A percentile compares a stretch with the other conserved stretches of the same genome.
Conservation (phyloP, 164 flowering plant genomes). For the Cinnamomum micranthum region DNA sequence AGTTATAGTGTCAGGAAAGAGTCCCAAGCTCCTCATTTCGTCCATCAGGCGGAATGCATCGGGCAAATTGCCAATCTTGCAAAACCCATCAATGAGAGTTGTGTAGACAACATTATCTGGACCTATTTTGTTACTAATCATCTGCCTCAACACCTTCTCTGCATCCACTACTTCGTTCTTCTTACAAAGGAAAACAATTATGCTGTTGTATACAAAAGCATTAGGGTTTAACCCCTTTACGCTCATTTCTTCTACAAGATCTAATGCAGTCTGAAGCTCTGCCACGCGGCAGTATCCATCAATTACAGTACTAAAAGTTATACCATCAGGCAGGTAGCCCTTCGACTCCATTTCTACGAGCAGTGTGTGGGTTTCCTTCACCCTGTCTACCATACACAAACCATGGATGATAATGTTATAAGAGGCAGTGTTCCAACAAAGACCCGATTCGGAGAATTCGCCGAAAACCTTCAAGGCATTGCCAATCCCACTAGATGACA, state of each 20-base stretch:
- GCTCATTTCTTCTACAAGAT: constrained; percentile 39
- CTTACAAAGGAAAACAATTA: constrained; percentile 37
- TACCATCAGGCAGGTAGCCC: constrained; percentile 23
- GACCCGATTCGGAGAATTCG: constrained; percentile 22
- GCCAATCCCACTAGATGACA: constrained; percentile 1
- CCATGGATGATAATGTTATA: constrained; percentile 25
- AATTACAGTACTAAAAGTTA: constrained; percentile 37
- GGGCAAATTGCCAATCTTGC: constrained; percentile 36
- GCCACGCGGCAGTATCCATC: constrained; percentile 47
- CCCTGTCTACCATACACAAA: constrained; percentile 18
- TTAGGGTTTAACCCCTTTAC: constrained; percentile 43
- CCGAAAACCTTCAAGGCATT: constrained; percentile 15
- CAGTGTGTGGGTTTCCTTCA: constrained; percentile 20
- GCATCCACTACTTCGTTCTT: constrained; percentile 38
- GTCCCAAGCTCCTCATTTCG: constrained; percentile 36
- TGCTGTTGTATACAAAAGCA: constrained; percentile 38
- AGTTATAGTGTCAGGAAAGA: constrained; percentile 38
- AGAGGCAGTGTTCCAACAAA: constrained; percentile 29
- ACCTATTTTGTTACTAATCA: constrained; percentile 35
- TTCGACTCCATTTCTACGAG: constrained; percentile 25
- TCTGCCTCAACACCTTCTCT: constrained; percentile 45
- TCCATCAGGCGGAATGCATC: constrained; percentile 41
- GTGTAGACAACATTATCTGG: constrained; percentile 48
- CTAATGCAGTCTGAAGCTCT: constrained; percentile 36
- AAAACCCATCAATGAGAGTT: constrained; percentile 45